A percentile compares a stretch with the other conserved stretches of the same genome.
Evolutionary conservation across 2,329 filamentous ascomycete genomes (phyloP).

Genomic region (Gyromitra esculenta): DNA sequence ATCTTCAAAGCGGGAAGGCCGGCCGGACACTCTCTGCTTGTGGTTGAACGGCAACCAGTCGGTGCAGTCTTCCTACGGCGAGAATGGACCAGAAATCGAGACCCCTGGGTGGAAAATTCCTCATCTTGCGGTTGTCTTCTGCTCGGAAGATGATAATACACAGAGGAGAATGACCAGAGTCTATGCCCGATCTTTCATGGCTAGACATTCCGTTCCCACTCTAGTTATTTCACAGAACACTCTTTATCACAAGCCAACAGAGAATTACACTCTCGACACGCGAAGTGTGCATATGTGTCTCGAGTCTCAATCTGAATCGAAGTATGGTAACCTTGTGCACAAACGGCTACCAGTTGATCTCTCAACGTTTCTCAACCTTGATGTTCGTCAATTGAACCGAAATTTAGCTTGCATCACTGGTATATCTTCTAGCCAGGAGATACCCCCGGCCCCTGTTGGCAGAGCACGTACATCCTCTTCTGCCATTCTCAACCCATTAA

Average conservation of each 20-base stretch:
- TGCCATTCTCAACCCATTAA: constrained; percentile 46
- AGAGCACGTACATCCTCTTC: constrained; percentile 49
- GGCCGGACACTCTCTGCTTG: constrained; percentile 55
- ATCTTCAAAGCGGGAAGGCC: constrained; percentile 54
- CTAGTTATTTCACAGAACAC: constrained; percentile 65
- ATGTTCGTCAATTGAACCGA: constrained; percentile 67
- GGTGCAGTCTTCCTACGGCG: constrained; percentile 53
- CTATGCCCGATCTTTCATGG: constrained; percentile 64
- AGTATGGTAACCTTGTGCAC: constrained; percentile 59
- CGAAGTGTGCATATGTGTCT: constrained; percentile 65
- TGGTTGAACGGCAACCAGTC: constrained; percentile 55
- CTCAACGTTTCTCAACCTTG: constrained; percentile 65
- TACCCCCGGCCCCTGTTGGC: constrained; percentile 49
- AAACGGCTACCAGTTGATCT: constrained; percentile 65
- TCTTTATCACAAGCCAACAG: constrained; percentile 60
- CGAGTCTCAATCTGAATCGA: constrained; percentile 60
- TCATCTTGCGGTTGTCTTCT: constrained; percentile 66
- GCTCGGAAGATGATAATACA: constrained; percentile 62
- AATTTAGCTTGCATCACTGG: constrained; percentile 66
- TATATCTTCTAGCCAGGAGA: constrained; percentile 55
- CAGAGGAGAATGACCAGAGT: constrained; percentile 60
- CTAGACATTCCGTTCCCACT: constrained; percentile 63
- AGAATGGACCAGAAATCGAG: constrained; percentile 61
- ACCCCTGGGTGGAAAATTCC: constrained; percentile 64
- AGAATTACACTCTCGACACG: constrained; percentile 61